These are phyloP conservation scores for Fagopyrum tataricum DNA, from an alignment of 148 eudicot genomes.

Conservation along the genomic window DNA sequence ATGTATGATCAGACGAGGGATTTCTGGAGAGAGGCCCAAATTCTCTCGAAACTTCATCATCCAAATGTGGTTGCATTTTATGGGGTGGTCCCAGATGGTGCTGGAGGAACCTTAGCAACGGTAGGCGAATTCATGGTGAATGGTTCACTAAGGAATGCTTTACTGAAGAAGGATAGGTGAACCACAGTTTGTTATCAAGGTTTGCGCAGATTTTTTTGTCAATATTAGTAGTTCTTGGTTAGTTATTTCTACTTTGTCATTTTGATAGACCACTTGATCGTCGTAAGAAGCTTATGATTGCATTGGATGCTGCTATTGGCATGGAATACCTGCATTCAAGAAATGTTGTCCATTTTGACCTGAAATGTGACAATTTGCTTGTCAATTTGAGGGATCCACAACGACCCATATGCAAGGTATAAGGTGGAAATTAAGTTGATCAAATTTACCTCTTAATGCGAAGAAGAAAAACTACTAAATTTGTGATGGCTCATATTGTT, in stretches of 20 bases:
- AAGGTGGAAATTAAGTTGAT: background rate
- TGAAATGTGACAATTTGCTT: constrained; percentile 92
- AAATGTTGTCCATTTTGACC: constrained; percentile 94
- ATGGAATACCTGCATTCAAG: constrained; percentile 96
- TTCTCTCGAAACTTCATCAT: constrained; percentile 90
- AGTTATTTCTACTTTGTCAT: constrained; percentile 1
- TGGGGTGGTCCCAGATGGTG: constrained; percentile 94
- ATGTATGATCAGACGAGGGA: constrained; percentile 48
- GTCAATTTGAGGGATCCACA: constrained; percentile 89
- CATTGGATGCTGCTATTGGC: constrained; percentile 99
- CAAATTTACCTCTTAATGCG: background rate
- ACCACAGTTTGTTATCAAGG: constrained; percentile 53
- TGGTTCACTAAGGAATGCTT: constrained; percentile 84
- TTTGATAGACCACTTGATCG: constrained; percentile 61
- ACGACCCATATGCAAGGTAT: constrained; percentile 93
- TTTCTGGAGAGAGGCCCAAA: constrained; percentile 93
- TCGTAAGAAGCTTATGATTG: constrained; percentile 75
- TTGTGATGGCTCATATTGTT: background rate
- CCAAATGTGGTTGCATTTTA: constrained; percentile 97
- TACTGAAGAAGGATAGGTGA: constrained; percentile 82
- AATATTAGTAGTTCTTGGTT: background rate
- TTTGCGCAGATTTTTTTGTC: background rate
- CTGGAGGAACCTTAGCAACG: constrained; percentile 92
- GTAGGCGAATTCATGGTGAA: constrained; percentile 92
- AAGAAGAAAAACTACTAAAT: background rate